A percentile compares a stretch with the other conserved stretches of the same genome.
These are phyloP conservation scores for Colletotrichum navitas DNA, from an alignment of 2,329 filamentous ascomycete species.

Conservation along the genomic window DNA sequence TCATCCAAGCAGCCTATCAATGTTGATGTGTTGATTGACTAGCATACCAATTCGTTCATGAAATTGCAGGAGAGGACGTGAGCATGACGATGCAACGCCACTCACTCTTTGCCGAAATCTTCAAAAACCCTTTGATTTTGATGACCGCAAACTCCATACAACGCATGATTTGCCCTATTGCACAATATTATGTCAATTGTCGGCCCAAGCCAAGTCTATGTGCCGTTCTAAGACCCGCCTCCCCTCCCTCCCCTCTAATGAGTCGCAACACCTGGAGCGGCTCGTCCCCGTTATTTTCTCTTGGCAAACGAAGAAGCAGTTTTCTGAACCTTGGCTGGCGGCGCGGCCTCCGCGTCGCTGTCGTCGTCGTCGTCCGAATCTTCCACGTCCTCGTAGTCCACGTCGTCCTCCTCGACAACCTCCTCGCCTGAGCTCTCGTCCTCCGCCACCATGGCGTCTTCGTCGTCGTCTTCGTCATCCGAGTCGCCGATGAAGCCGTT, in stretches of 20 bases:
- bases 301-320: slow-evolving; percentile 53
- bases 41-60: neutral
- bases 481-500: slow-evolving; percentile 70
- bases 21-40: neutral
- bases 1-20: neutral
- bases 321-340: slow-evolving; percentile 61
- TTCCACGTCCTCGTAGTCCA: slow-evolving; percentile 68
- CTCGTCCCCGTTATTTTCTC: slow-evolving; percentile 50
- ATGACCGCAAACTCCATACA: slow-evolving; percentile 37
- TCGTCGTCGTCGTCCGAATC: slow-evolving; percentile 70
- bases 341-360: slow-evolving; percentile 63
- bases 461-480: slow-evolving; percentile 65
- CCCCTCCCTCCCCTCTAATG: slow-evolving; percentile 3
- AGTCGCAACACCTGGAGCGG: slow-evolving; percentile 5
- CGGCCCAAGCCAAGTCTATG: slow-evolving; percentile 41
- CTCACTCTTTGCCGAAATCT: neutral
- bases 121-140: slow-evolving; percentile 25
- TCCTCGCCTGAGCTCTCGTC: slow-evolving; percentile 61
- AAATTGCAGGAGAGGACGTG: neutral
- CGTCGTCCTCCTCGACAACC: slow-evolving; percentile 69
- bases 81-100: too few relatives aligned
- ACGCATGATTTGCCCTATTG: slow-evolving; percentile 32
- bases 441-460: slow-evolving; percentile 56
- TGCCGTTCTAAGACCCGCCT: slow-evolving; percentile 29
- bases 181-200: slow-evolving; percentile 42